A percentile compares a stretch with the other conserved stretches of the same genome.
Evolutionary conservation across 2,329 filamentous ascomycete genomes (phyloP).

Genomic region (Escovopsis sp.): DNA sequence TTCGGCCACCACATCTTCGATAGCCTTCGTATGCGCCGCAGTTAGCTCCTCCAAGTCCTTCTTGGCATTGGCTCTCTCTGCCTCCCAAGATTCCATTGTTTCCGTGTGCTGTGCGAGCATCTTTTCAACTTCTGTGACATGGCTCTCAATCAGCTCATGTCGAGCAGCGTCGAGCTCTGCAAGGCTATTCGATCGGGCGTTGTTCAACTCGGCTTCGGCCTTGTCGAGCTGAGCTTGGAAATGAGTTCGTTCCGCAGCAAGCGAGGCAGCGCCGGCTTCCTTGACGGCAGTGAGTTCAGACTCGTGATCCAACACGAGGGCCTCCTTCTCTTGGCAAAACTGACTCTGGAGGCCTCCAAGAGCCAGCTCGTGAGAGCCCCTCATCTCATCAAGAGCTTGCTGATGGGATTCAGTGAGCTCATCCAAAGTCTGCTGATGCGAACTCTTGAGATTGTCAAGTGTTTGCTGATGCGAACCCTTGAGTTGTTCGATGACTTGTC

Average conservation of each 20-base stretch:
- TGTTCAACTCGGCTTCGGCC: constrained; percentile 30
- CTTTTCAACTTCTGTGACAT: constrained; percentile 33
- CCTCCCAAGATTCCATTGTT: constrained; percentile 25
- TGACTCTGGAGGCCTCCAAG: constrained; percentile 29
- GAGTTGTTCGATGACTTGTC: no score
- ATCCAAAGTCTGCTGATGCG: no score
- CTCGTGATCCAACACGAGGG: constrained; percentile 15
- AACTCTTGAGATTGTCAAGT: no score
- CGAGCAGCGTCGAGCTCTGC: constrained; percentile 31
- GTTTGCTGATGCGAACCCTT: no score
- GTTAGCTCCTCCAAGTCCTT: constrained; percentile 30
- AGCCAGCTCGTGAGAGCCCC: constrained; percentile 25
- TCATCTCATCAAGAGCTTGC: constrained; percentile 16
- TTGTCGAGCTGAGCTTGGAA: constrained; percentile 22
- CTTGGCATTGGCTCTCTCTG: constrained; percentile 21
- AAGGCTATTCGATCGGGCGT: constrained; percentile 27
- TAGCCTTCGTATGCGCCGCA: constrained; percentile 21
- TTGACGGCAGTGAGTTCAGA: constrained; percentile 17
- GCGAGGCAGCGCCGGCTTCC: constrained; percentile 15
- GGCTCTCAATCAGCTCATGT: constrained; percentile 29
- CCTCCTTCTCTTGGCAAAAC: constrained; percentile 23
- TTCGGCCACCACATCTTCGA: constrained; percentile 26
- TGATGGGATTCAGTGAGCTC: constrained; percentile 25
- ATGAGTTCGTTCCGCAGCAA: constrained; percentile 22
- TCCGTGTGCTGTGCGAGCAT: constrained; percentile 28